Base-by-base conservation (phyloP, 2,329 filamentous ascomycete genomes). In the Biscogniauxia sp. region DNA sequence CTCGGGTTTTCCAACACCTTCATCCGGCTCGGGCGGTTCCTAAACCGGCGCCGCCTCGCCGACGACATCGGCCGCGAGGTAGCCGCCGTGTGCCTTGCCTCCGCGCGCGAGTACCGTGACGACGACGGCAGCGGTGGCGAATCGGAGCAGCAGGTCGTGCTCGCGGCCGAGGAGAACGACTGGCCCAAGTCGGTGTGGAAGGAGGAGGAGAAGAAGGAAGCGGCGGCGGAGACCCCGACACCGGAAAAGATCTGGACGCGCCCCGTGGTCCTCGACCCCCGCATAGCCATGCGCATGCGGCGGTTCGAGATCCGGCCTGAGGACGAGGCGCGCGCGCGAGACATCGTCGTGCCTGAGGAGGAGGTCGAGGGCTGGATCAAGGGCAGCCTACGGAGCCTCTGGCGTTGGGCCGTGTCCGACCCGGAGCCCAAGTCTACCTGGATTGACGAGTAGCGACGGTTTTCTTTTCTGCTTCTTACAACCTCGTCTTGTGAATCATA, bases 1-100 rank as follows among this genome's bases (percentile, higher is more conserved):
- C 88, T 99, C 28, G 95, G 95, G 62, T 96, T 99, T 80, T 80
- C 91, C 64, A 94, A 95, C 78, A 97, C 94, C 2, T 91, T 93
- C 0, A 90, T 88, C 66, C 89, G 95, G 62, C 82, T 98, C 62
- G 90, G 90, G 72, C 90, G 95, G 66, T 99, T 93, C 82, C 81
- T 99, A 62, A 96, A 89, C 74, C 88, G 89, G 63, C 89, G 95
- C 57, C 79, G 85, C 64, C 82, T 97, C n/a, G 94, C 94, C 64
- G 94, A 99, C 72, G 83, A 88, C 53, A 88, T 97, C 62, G 95
- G 95, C 56, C 88, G 91, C 51, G 88, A 97, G 65, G 92, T 96
- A 19, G 94, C 94, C 0, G 90, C 92, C 41, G 88, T 90, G 41
- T 94, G 96, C 61, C 85, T 97, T 45, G 86, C 81, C 58, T 77